Conservation (phyloP, 2,329 filamentous ascomycete genomes). For the Hypomyces perniciosus region DNA sequence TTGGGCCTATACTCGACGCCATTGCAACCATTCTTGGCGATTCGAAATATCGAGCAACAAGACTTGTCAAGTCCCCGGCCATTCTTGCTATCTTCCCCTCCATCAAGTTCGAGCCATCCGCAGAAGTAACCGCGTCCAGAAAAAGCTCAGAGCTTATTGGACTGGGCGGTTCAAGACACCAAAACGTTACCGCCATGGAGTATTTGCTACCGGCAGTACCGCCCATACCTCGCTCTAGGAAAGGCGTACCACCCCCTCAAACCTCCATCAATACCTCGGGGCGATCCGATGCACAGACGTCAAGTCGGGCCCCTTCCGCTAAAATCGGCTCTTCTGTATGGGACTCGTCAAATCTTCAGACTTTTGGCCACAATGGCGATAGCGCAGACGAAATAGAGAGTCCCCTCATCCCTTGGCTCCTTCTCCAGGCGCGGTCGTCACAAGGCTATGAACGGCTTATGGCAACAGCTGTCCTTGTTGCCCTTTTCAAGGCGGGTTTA, state of each 20-base stretch:
- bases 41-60: conserved; percentile 71
- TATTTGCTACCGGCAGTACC: conserved; percentile 54
- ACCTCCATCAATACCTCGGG: conserved; percentile 20
- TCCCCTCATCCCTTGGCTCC: conserved; percentile 66
- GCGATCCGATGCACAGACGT: conserved; percentile 23
- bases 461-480: conserved; percentile 63
- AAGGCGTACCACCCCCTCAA: conserved; percentile 16
- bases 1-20: conserved; percentile 70
- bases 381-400: conserved; percentile 59
- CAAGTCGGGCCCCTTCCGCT: conserved; percentile 23
- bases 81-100: conserved; percentile 64
- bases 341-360: conserved; percentile 28
- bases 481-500: conserved; percentile 62
- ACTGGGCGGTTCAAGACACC: conserved; percentile 31
- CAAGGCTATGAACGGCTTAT: conserved; percentile 56
- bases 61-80: conserved; percentile 62
- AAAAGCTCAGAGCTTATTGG: not conserved
- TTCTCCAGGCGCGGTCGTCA: conserved; percentile 55
- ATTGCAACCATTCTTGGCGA: conserved; percentile 70
- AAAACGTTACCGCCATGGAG: conserved; percentile 54
- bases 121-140: conserved; percentile 33
- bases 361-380: conserved; percentile 23
- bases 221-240: conserved; percentile 37
- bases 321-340: conserved; percentile 26
- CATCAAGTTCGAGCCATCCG: conserved; percentile 44